Conservation (phyloP, 1,139 yeast species). For the Pichia cactophila region DNA sequence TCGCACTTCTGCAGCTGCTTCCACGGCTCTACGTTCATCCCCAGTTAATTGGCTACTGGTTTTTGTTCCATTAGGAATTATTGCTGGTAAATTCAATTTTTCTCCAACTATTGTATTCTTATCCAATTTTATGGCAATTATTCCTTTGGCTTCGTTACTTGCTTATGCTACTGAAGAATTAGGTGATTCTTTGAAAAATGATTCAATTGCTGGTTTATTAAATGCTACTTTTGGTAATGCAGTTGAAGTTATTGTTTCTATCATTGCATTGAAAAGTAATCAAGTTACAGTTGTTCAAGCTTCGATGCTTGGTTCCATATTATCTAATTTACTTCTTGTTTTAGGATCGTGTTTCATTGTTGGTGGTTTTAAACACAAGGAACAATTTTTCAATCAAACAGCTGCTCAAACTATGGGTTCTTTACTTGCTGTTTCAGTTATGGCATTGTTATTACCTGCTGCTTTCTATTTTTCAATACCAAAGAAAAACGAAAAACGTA, state of each 20-base stretch:
- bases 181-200: constrained; percentile 68
- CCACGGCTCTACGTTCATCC: constrained; percentile 42
- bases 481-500: constrained; percentile 31
- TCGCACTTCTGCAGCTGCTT: background rate
- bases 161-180: constrained; percentile 93
- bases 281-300: constrained; percentile 95
- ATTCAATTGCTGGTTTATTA: constrained; percentile 83
- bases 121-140: constrained; percentile 80
- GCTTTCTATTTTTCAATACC: constrained; percentile 88
- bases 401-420: constrained; percentile 98
- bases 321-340: constrained; percentile 80
- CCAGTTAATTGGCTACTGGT: constrained; percentile 71
- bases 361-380: constrained; percentile 82
- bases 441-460: constrained; percentile 87
- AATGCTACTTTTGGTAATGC: constrained; percentile 98
- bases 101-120: constrained; percentile 55
- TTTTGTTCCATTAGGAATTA: constrained; percentile 83
- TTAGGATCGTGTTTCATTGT: constrained; percentile 93
- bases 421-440: constrained; percentile 81
- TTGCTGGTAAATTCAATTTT: constrained; percentile 56
- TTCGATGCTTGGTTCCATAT: constrained; percentile 89
- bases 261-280: constrained; percentile 78
- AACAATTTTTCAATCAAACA: constrained; percentile 87
- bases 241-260: constrained; percentile 82
- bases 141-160: constrained; percentile 84